Base-by-base conservation (phyloP, 768 basidiomycete species). In the Lentinula guzmanii region DNA sequence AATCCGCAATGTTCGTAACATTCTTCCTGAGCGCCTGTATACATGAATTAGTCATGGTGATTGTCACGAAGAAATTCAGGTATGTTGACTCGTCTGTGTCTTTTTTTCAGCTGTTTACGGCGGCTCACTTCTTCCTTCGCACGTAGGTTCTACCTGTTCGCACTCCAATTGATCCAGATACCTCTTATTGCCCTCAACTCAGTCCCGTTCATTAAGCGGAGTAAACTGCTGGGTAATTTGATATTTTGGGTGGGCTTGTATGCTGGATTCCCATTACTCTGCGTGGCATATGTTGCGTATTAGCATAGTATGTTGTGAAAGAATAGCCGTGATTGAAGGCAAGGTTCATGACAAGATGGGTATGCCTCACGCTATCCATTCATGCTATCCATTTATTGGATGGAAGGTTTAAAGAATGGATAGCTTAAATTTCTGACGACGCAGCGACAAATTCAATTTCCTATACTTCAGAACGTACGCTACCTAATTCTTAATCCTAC, bases 21-120 rank as follows among this genome's bases (percentile, higher is more conserved):
- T 99, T 99, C 79, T 72, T 96, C 4, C 76, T 98, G 52, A 94
- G 91, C 61, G 96, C 96, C 0, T 82, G 83, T 58, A 89, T 86
- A 35, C 96, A 99, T 67, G 97, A 98, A 71, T 79, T 99, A 34
- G 95, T 98, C 60, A 99, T 99, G 97, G 86, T 88, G 2, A 82
- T 98, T 58, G 96, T 98, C 13, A 95, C 93, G 21, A 85, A 90
- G 69, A 99, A 99, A 78, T 81, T 98, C 62, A 79, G 90, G 91
- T 89, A 64, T 33, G 86, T 71, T 31, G 55, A 78, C 97, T 16
- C 96, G 97, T 74, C 74, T 8, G 5, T n/a, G 37, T 56, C 35
- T 42, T 21, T 41, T 13, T 5, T 16, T 41, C 21, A 42, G 16
- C 4, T 42, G 21, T 28, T 43, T 41, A n/a, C 31, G 13, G 13